A percentile compares a stretch with the other conserved stretches of the same genome.
These are phyloP conservation scores for Mycena venus DNA, from an alignment of 768 basidiomycete genomes.

Conservation along the genomic window DNA sequence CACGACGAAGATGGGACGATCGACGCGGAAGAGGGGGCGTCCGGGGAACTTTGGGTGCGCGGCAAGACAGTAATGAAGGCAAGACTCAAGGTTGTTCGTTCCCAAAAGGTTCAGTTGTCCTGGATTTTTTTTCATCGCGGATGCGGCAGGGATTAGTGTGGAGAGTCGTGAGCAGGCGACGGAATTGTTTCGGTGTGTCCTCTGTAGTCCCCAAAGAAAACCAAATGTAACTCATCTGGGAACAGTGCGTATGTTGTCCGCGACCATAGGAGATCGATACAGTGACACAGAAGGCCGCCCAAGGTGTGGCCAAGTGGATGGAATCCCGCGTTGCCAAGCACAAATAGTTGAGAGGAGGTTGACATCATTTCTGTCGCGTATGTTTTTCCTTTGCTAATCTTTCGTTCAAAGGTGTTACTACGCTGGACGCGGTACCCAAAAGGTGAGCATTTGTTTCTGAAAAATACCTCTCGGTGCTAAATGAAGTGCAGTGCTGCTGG, in stretches of 20 bases:
- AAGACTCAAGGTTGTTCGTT: too few species aligned
- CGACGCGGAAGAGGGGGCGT: slow-evolving; percentile 65
- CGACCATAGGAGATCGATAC: background rate
- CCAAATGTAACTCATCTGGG: background rate
- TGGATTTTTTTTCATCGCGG: too few species aligned
- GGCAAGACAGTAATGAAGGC: slow-evolving; percentile 88
- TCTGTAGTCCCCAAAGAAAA: background rate
- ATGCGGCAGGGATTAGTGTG: slow-evolving; percentile 86
- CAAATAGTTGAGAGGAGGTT: slow-evolving; percentile 17
- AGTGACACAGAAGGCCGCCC: background rate
- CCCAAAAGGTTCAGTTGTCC: too few species aligned
- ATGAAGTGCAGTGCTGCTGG: slow-evolving; percentile 18
- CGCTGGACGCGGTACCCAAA: slow-evolving; percentile 4
- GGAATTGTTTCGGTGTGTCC: slow-evolving; percentile 15
- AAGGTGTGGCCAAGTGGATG: slow-evolving; percentile 1
- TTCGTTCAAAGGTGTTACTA: background rate
- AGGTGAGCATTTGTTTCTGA: background rate
- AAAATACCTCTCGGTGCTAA: too few species aligned
- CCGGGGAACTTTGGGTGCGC: slow-evolving; percentile 88
- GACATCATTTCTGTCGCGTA: background rate
- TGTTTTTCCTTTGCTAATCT: background rate
- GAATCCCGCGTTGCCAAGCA: slow-evolving; percentile 6
- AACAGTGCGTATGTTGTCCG: slow-evolving; percentile 13
- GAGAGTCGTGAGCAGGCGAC: slow-evolving; percentile 76
- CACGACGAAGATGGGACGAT: slow-evolving; percentile 63